phyloP scores from a whole-genome alignment of 345 rosid genomes.

The Gossypium stocksii region DNA sequence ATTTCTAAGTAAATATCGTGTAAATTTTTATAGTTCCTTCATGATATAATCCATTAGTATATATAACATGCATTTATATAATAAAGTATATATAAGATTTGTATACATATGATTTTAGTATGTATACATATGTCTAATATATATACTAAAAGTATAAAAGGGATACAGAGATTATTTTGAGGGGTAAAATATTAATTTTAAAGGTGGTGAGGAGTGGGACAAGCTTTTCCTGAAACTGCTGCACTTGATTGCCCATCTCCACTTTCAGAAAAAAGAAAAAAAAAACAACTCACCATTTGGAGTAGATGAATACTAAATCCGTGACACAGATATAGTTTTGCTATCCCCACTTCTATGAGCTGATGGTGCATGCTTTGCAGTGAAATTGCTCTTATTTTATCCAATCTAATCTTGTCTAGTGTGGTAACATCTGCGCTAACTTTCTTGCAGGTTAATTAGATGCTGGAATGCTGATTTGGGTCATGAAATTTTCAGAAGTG shows the following conservation, averaged over 20 bases:
- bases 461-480: constrained; percentile 76
- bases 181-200: not conserved
- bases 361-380: not conserved
- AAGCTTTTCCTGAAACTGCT: not conserved
- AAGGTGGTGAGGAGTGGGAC: not conserved
- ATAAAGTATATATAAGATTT: too few species aligned
- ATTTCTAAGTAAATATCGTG: not conserved
- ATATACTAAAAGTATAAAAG: not conserved
- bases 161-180: not conserved
- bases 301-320: not conserved
- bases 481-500: constrained; percentile 73
- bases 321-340: not conserved
- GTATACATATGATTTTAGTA: not conserved
- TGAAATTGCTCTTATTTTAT: not conserved
- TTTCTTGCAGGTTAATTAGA: constrained; percentile 67
- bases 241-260: not conserved
- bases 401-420: not conserved
- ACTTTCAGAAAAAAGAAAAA: not conserved
- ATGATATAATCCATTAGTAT: not conserved
- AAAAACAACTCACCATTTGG: not conserved
- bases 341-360: not conserved
- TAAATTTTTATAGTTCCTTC: not conserved
- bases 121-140: not conserved
- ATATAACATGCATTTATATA: not conserved
- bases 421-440: not conserved